A percentile compares a stretch with the other conserved stretches of the same genome.
These are phyloP conservation scores for Candida jianshihensis DNA, from an alignment of 805 yeast genomes.

Conservation along the genomic window DNA sequence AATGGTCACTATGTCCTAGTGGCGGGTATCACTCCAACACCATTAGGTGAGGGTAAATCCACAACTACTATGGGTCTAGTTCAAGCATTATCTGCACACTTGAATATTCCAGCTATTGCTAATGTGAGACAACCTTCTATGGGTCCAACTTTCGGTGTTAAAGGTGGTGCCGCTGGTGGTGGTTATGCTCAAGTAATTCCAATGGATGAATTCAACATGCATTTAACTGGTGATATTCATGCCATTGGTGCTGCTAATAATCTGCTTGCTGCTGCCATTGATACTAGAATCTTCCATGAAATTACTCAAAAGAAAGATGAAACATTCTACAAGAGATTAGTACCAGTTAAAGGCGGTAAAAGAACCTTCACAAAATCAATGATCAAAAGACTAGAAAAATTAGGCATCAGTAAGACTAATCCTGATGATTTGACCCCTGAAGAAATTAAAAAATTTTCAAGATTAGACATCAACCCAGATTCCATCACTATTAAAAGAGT, in stretches of 20 bases:
- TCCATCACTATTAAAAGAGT: conserved; percentile 79
- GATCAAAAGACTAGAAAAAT: conserved; percentile 57
- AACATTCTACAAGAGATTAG: conserved; percentile 66
- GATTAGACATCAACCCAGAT: conserved; percentile 72
- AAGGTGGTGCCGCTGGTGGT: conserved; percentile 91
- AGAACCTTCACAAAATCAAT: conserved; percentile 63
- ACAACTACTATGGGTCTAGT: conserved; percentile 80
- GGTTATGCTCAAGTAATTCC: conserved; percentile 85
- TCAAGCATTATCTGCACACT: conserved; percentile 74
- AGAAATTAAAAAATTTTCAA: conserved; percentile 57
- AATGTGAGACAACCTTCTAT: conserved; percentile 83
- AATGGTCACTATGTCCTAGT: conserved; percentile 72
- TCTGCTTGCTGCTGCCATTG: conserved; percentile 78
- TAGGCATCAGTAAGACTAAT: conserved; percentile 62
- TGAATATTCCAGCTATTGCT: conserved; percentile 63
- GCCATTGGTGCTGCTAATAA: conserved; percentile 81
- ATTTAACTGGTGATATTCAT: conserved; percentile 80
- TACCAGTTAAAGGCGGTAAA: conserved; percentile 66
- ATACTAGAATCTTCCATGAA: conserved; percentile 83
- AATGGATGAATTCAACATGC: conserved; percentile 85
- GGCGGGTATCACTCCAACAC: conserved; percentile 83
- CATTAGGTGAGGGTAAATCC: conserved; percentile 80
- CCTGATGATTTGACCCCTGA: conserved; percentile 69
- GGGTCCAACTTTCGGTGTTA: conserved; percentile 87
- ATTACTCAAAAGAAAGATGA: conserved; percentile 62